Conservation (phyloP, 2,329 filamentous ascomycete species). For the Sclerotinia sclerotiorum region DNA sequence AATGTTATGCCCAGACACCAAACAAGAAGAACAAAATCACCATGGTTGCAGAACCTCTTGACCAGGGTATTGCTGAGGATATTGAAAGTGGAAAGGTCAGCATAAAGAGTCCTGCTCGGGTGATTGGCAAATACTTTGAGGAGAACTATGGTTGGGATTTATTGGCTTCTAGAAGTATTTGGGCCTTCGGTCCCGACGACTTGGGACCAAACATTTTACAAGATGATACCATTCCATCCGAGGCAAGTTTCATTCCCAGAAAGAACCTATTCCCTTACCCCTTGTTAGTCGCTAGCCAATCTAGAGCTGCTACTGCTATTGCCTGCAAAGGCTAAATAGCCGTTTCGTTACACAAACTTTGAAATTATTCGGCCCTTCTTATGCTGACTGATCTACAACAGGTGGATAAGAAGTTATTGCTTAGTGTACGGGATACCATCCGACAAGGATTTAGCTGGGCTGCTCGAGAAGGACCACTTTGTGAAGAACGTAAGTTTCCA, state of each 20-base stretch:
- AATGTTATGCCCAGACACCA: constrained; percentile 95
- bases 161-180: constrained; percentile 89
- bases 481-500: constrained; percentile 82
- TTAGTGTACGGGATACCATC: constrained; percentile 85
- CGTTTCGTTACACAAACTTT: constrained; percentile 11
- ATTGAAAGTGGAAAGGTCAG: constrained; percentile 88
- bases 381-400: constrained; percentile 41
- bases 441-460: constrained; percentile 97
- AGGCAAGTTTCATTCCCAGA: constrained; percentile 51
- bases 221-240: constrained; percentile 91
- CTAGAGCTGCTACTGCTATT: constrained; percentile 2
- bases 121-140: constrained; percentile 95
- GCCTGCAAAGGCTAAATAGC: constrained; percentile 13
- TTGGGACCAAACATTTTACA: constrained; percentile 93
- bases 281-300: not conserved
- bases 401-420: constrained; percentile 89
- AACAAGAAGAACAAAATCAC: constrained; percentile 99
- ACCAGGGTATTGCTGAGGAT: constrained; percentile 91
- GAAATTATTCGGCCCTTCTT: constrained; percentile 33
- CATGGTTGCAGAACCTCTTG: constrained; percentile 94
- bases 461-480: constrained; percentile 89
- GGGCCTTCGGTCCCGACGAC: constrained; percentile 97
- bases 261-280: constrained; percentile 12
- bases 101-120: constrained; percentile 88
- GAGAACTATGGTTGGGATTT: constrained; percentile 97